These are phyloP conservation scores for Kodamaea sagamina DNA, from an alignment of 805 yeast species.

Conservation along the genomic window DNA sequence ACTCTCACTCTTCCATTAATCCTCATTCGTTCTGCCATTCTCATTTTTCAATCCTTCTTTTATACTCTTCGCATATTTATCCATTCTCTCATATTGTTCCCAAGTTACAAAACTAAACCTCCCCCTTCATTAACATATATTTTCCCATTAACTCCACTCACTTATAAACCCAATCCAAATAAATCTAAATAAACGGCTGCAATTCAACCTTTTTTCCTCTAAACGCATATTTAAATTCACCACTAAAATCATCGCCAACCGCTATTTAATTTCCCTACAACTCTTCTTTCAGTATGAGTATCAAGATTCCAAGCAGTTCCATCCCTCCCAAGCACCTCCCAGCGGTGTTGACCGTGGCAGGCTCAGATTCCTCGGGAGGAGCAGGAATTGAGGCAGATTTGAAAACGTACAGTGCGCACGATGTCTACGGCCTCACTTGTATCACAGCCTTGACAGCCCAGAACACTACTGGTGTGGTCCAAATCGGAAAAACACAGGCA, in stretches of 20 bases:
- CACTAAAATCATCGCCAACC: background rate
- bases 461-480: constrained; percentile 56
- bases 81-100: too few species aligned
- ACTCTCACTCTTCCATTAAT: too few species aligned
- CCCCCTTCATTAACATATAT: too few species aligned
- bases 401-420: constrained; percentile 73
- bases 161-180: too few species aligned
- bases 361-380: constrained; percentile 86
- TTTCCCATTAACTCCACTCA: too few species aligned
- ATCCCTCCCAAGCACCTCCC: constrained; percentile 11
- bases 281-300: too few species aligned
- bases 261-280: too few species aligned
- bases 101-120: too few species aligned
- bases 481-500: constrained; percentile 43
- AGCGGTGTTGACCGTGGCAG: constrained; percentile 50
- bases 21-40: too few species aligned
- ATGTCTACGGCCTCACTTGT: constrained; percentile 75
- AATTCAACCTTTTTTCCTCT: background rate
- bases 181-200: too few species aligned
- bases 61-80: too few species aligned
- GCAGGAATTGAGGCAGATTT: constrained; percentile 92
- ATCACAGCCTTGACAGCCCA: constrained; percentile 82
- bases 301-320: background rate
- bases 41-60: too few species aligned
- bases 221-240: background rate